Base-by-base conservation (phyloP, 148 eudicot genomes). In the Rhododendron griersonianum region DNA sequence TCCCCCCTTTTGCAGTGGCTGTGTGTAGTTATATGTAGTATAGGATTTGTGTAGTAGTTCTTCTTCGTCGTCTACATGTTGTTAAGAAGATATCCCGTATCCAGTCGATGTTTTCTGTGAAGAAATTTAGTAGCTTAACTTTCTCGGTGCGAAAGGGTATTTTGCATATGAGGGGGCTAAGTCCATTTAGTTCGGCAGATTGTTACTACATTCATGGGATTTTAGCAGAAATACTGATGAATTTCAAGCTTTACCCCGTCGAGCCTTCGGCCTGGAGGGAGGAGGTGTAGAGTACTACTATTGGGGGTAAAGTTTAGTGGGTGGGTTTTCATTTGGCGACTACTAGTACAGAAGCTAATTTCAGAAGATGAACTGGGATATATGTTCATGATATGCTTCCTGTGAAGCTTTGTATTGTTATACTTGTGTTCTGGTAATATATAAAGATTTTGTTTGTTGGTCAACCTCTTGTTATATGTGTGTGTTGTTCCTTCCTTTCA, bases 1-100 rank as follows among this genome's bases (percentile, higher is more conserved):
- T 45, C 28, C 53, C 83, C 81, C 15, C 44, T 73, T 78, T 84
- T n/a, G 87, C 82, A 45, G 83, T 81, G 61, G 78, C 69, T 51
- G 83, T 67, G 84, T 86, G 89, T 90, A 84, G 90, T 78, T 86
- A 63, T 81, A 77, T 90, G 74, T 28, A 82, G 57, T 47, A 35
- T 30, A 25, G 21, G 30, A 11, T 25, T 78, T 23, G 25, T 78
- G 55, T 44, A 39, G 81, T 47, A 1, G 55, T 50, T 28, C 18
- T 16, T 25, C 15, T 14, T 23, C 15, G 0, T 51, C 55, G 16
- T 65, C 71, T 65, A 7, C 14, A 13, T n/a, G 28, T 63, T n/a
- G 71, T 7, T 63, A 23, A 6, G 28, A 4, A 3, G 18, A 15
- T 3, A 21, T 23, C 28, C 69, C 4, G 30, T 2, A 63, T 63